Evolutionary conservation across 1,139 yeast genomes (phyloP).

Genomic region (Geotrichum siamense): DNA sequence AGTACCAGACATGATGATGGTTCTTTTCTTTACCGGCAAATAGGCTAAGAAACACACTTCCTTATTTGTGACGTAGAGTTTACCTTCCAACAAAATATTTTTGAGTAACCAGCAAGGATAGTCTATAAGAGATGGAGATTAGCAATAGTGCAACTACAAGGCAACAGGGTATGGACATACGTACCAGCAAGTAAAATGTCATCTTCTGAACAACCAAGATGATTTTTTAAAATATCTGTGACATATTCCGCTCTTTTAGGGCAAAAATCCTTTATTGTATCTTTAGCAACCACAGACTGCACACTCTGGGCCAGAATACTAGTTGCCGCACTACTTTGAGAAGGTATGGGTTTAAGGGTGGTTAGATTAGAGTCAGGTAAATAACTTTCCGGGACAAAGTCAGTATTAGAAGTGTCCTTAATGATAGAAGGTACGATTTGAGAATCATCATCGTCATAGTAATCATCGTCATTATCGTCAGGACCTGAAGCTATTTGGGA

Average conservation of each 20-base stretch:
- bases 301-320: constrained; percentile 15
- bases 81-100: constrained; percentile 83
- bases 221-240: constrained; percentile 26
- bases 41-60: constrained; percentile 72
- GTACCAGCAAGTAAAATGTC: constrained; percentile 27
- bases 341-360: not conserved
- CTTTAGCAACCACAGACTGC: constrained; percentile 10
- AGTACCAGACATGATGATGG: constrained; percentile 42
- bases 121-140: constrained; percentile 29
- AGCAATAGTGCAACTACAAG: not conserved
- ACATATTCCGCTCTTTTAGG: constrained; percentile 24
- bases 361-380: not conserved
- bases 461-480: constrained; percentile 20
- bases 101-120: constrained; percentile 73
- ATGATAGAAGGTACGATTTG: not conserved
- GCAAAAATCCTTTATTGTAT: not conserved
- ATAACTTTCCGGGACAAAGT: not conserved
- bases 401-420: not conserved
- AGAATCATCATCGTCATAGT: constrained; percentile 3
- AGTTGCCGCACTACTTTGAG: not conserved
- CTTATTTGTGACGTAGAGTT: constrained; percentile 59
- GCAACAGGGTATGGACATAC: constrained; percentile 11
- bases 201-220: constrained; percentile 26
- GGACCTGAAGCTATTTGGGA: constrained; percentile 13
- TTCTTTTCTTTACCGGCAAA: constrained; percentile 48